A percentile compares a stretch with the other conserved stretches of the same genome.
Evolutionary conservation across 2,329 filamentous ascomycete genomes (phyloP).

Genomic region (Phialophora verrucosa): DNA sequence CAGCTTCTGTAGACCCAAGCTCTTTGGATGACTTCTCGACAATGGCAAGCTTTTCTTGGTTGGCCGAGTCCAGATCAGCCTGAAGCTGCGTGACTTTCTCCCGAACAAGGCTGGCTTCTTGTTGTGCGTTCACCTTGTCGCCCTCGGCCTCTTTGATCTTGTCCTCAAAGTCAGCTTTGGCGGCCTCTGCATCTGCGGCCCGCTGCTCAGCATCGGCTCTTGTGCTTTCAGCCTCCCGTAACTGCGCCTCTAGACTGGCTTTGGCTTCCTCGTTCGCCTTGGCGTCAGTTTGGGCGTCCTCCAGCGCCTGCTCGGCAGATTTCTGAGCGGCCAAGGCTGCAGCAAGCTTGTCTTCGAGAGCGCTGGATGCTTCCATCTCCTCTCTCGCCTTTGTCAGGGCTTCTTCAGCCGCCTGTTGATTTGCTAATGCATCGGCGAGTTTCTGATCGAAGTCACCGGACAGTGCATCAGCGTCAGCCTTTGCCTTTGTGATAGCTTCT

Average conservation of each 20-base stretch:
- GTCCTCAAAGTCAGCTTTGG: conserved; percentile 16
- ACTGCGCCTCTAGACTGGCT: conserved; percentile 12
- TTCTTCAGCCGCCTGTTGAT: conserved; percentile 15
- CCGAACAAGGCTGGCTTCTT: conserved; percentile 6
- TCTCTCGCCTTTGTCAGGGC: conserved; percentile 17
- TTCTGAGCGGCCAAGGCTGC: conserved; percentile 14
- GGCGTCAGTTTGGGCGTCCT: conserved; percentile 4
- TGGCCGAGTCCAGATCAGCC: conserved; percentile 17
- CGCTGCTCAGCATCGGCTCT: conserved; percentile 15
- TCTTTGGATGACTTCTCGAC: conserved; percentile 21
- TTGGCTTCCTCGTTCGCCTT: conserved; percentile 20
- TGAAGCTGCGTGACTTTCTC: conserved; percentile 18
- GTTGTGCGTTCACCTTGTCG: conserved; percentile 20
- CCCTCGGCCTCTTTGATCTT: conserved; percentile 23
- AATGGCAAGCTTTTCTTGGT: conserved; percentile 4
- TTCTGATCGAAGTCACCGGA: conserved; percentile 23
- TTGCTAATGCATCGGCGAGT: conserved; percentile 10
- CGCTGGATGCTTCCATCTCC: conserved; percentile 12
- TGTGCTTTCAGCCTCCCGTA: conserved; percentile 7
- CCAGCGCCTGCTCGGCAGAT: conserved; percentile 20
- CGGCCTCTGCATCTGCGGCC: conserved; percentile 16
- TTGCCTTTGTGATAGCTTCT: conserved; percentile 22
- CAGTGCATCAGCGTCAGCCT: conserved; percentile 14
- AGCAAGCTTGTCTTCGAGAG: conserved; percentile 19
- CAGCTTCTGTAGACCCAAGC: conserved; percentile 20